Evolutionary conservation across 805 yeast genomes (phyloP), one percentile per base, ranked within the genome.

Genomic region (Lipomyces yamanashiensis): DNA sequence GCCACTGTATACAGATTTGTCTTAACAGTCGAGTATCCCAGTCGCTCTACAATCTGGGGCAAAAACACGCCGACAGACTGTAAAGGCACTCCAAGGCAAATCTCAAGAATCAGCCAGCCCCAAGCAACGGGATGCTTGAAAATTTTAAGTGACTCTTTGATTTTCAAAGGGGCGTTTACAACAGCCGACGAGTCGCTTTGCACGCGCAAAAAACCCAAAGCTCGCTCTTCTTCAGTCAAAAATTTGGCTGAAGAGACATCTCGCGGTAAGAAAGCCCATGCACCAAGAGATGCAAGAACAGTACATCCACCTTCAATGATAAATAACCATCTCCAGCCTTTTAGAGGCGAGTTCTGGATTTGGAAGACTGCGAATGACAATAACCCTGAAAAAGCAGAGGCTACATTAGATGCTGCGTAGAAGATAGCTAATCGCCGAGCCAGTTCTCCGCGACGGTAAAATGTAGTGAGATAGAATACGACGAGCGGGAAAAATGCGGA

Each of bases 1-100:
- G 84, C 84, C 50, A 82, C 83, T 13, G 84, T 86, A 76, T 85
- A 88, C 63, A 86, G 81, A 73, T 89, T 87, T 12, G 93, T 92
- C 60, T 81, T 78, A 70, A 83, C 87, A 7, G 88, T 87, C 2
- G 90, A 84, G 77, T 86, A 80, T 19, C 88, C 88, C 77, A 85
- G 76, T 58, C 80, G 75, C 51, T 75, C 78, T 67, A 85, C 84
- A 69, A 85, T 85, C 76, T 81, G 84, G 2, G 85, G 84, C 65
- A 81, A 61, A 54, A 72, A 73, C 15, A 68, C 57, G n/a, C 63
- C 49, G 19, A 63, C 67, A 8, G 70, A 80, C 63, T 79, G 80
- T 40, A 81, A 71, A 1, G 84, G 84, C 28, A 81, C 84, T 59
- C 84, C 84, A 52, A 81, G 76, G 47, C 78, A 73, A 51, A 81